Evolutionary conservation across 1,284 basidiomycete species (phyloP).

Genomic region (Leccinum fuscescens): DNA sequence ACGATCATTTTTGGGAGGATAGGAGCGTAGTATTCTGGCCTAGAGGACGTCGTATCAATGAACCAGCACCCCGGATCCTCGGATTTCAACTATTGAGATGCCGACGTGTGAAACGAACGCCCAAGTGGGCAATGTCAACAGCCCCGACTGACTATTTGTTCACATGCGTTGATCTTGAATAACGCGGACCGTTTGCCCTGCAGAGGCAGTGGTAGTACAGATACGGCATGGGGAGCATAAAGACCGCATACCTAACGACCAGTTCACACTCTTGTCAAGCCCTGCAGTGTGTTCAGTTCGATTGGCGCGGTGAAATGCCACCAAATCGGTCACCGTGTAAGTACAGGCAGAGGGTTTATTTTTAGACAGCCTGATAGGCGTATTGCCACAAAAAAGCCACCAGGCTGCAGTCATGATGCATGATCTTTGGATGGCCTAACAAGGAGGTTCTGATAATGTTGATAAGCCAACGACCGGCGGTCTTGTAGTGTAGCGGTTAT

Average conservation of each 20-base stretch:
- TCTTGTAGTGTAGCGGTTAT: slow-evolving; percentile 44
- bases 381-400: too few relatives aligned
- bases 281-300: background rate
- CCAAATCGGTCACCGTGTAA: background rate
- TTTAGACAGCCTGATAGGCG: too few relatives aligned
- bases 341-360: background rate
- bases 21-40: background rate
- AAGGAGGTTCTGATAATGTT: background rate
- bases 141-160: background rate
- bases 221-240: background rate
- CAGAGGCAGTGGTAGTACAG: background rate
- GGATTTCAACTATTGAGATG: background rate
- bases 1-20: background rate
- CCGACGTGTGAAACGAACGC: background rate
- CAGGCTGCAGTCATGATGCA: too few relatives aligned
- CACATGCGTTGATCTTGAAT: background rate
- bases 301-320: too few relatives aligned
- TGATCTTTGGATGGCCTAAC: too few relatives aligned
- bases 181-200: background rate
- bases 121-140: background rate
- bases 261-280: background rate
- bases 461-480: background rate
- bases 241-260: background rate
- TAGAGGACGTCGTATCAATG: background rate
- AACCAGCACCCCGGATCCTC: background rate